Percentiles rank a stretch among this genome's conserved stretches.
Conservation (phyloP, 208 protist genomes). For the Acanthamoeba polyphaga region DNA sequence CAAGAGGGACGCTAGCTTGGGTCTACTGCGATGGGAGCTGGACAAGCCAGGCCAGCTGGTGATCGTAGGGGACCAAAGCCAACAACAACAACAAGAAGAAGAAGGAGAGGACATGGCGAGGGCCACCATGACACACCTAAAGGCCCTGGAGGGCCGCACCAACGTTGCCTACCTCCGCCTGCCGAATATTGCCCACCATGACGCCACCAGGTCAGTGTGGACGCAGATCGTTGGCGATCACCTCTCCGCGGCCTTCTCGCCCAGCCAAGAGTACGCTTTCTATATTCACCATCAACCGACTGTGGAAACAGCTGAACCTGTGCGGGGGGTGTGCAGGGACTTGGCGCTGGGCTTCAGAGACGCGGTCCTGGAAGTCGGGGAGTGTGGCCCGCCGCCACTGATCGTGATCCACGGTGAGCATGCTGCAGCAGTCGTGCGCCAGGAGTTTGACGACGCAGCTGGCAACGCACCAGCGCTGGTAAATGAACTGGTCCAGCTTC, state of each 20-base stretch:
- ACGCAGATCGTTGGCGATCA: not conserved
- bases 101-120: not conserved
- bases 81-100: no score
- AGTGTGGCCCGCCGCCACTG: not conserved
- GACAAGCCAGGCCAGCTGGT: not conserved
- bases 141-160: not conserved
- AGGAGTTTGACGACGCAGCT: not conserved
- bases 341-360: not conserved
- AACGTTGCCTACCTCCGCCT: not conserved
- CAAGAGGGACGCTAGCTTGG: no score
- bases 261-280: no score
- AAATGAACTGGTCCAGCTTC: not conserved
- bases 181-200: not conserved
- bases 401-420: not conserved
- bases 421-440: not conserved
- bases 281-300: no score
- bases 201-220: not conserved
- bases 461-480: not conserved
- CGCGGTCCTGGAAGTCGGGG: not conserved
- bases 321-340: not conserved
- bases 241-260: no score
- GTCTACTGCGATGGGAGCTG: no score
- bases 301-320: no score
- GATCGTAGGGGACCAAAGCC: no score
- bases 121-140: not conserved